Evolutionary conservation across 176 grass and related monocot genomes (phyloP), one percentile per base, ranked within the genome.

Genomic region (Aegilops bicornis): DNA sequence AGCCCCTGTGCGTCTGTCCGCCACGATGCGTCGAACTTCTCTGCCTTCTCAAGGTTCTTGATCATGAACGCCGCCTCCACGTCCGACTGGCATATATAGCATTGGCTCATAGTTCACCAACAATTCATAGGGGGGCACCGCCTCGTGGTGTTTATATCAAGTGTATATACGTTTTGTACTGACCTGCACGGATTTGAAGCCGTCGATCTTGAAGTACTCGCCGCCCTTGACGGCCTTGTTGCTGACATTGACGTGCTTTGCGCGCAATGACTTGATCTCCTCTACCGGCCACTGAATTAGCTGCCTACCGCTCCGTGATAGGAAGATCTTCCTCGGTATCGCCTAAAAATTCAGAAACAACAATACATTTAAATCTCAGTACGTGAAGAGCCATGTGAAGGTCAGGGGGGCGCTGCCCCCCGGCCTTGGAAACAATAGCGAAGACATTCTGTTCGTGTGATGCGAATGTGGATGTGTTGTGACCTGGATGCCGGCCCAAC

Each of bases 241-340:
- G 14, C 32, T 32, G 11, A 94, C 39, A 68, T 27, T 70, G 71
- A 92, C 76, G 20, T 84, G 80, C 43, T 90, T 92, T 1, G 3
- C 52, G 15, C 94, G 91, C 48, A 97, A 64, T 25, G 78, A 43
- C 74, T 94, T 77, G 56, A 92, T 5, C 80, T 97, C 92, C 69
- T 92, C 83, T 64, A 94, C 86, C 14, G 92, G 95, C 92, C 95
- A 97, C 77, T 97, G 95, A 29, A 97, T 54, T 30, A 97, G 84
- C 79, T 97, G 92, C 74, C 73, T 92, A 2, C 90, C 95, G 63
- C 56, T 62, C 29, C 84, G 66, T 47, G 89, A 85, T 3, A 94
- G 84, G 88, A 87, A 94, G 24, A 94, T 33, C 69, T 91, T 89
- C 79, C 95, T 91, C 32, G 90, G 95, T 16, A 94, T 88, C 6